These are phyloP conservation scores for Volvox carteri DNA, from an alignment of 163 green algal species.

Conservation along the genomic window DNA sequence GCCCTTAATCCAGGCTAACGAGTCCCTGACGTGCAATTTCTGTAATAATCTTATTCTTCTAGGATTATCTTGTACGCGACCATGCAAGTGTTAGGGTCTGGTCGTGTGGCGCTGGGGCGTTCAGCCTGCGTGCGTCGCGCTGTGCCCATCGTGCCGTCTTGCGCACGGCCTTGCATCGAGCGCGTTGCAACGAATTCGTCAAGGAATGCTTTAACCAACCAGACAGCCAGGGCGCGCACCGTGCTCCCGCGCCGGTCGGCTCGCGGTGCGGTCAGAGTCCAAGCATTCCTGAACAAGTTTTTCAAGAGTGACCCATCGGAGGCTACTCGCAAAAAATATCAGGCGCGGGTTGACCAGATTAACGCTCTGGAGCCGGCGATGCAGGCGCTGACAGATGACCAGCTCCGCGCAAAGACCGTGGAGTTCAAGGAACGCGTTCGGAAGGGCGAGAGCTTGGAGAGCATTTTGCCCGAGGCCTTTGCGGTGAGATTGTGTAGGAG, in stretches of 20 bases:
- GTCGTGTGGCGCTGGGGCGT: conserved; percentile 41
- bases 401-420: conserved; percentile 89
- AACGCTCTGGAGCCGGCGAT: conserved; percentile 87
- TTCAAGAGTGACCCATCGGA: conserved; percentile 77
- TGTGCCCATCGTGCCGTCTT: background rate
- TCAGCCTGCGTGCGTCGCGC: background rate
- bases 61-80: background rate
- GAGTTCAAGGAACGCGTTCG: conserved; percentile 82
- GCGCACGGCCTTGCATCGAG: background rate
- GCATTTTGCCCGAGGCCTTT: conserved; percentile 92
- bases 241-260: conserved; percentile 29
- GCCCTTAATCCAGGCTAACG: background rate
- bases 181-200: background rate
- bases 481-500: conserved; percentile 81
- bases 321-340: conserved; percentile 78
- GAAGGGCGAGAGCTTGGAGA: conserved; percentile 85
- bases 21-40: background rate
- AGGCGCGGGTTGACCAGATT: conserved; percentile 83
- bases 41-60: background rate
- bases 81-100: conserved; percentile 19
- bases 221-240: background rate
- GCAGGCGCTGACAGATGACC: conserved; percentile 85
- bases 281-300: conserved; percentile 73
- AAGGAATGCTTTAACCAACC: background rate
- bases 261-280: conserved; percentile 51